phyloP scores from a whole-genome alignment of 2,329 filamentous ascomycete genomes.

The Ploettnerulaceae sp. region DNA sequence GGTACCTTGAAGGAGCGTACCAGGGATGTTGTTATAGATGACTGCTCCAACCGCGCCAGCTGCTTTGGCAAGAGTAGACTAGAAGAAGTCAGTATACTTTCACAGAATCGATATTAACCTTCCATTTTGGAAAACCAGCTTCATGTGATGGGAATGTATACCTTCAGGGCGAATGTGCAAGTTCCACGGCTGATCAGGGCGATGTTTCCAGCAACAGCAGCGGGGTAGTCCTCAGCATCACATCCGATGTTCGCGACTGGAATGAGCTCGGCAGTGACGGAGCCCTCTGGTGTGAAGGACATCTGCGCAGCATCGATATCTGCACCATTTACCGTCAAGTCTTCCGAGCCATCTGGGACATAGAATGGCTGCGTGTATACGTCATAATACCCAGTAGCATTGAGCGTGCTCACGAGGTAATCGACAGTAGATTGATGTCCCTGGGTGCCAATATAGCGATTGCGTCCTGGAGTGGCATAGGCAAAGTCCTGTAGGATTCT shows the following conservation, averaged over 20 bases:
- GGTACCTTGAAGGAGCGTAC: slow-evolving; percentile 56
- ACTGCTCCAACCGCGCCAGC: slow-evolving; percentile 66
- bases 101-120: not conserved
- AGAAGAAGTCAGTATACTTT: not conserved
- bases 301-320: slow-evolving; percentile 11
- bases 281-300: slow-evolving; percentile 16
- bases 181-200: slow-evolving; percentile 66
- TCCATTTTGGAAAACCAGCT: too few relatives aligned
- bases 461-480: slow-evolving; percentile 15
- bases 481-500: slow-evolving; percentile 17
- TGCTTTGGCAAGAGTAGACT: slow-evolving; percentile 60
- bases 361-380: slow-evolving; percentile 17
- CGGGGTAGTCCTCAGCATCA: slow-evolving; percentile 52
- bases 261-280: slow-evolving; percentile 12
- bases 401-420: slow-evolving; percentile 35
- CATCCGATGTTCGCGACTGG: slow-evolving; percentile 23
- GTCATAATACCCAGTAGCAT: slow-evolving; percentile 21
- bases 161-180: slow-evolving; percentile 61
- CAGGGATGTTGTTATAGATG: slow-evolving; percentile 65
- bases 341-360: slow-evolving; percentile 8
- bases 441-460: slow-evolving; percentile 18
- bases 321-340: slow-evolving; percentile 13
- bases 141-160: not conserved
- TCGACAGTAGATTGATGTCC: slow-evolving; percentile 41
- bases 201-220: slow-evolving; percentile 54